A percentile compares a stretch with the other conserved stretches of the same genome.
Evolutionary conservation across 768 basidiomycete genomes (phyloP).

Genomic region (Phanerochaete carnosa): DNA sequence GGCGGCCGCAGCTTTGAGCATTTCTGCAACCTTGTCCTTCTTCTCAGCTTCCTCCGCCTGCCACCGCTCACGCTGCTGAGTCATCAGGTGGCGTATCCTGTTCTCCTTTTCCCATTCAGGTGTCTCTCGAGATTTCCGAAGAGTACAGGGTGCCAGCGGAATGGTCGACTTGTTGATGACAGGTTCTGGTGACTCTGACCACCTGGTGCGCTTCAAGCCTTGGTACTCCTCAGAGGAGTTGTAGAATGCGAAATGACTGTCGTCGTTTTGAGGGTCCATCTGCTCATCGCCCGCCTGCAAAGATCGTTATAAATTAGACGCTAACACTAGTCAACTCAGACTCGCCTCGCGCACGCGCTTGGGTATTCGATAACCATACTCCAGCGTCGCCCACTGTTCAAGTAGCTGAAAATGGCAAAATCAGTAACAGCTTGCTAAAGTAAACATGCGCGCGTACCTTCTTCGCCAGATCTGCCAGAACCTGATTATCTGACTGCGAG

Average conservation of each 20-base stretch:
- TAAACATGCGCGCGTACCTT: slow-evolving; percentile 42
- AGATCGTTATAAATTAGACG: not conserved
- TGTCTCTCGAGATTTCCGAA: not conserved
- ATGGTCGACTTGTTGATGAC: not conserved
- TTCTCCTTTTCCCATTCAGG: slow-evolving; percentile 9
- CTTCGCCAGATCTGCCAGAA: slow-evolving; percentile 54
- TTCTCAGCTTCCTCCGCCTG: slow-evolving; percentile 23
- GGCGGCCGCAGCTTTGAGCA: slow-evolving; percentile 15
- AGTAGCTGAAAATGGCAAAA: slow-evolving; percentile 52
- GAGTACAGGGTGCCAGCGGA: not conserved
- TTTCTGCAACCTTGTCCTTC: slow-evolving; percentile 16
- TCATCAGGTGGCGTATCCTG: slow-evolving; percentile 9
- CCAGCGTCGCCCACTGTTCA: slow-evolving; percentile 75
- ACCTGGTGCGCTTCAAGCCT: slow-evolving; percentile 15
- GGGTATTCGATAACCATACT: slow-evolving; percentile 83
- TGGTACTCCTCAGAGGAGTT: slow-evolving; percentile 10
- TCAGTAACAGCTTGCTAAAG: not conserved
- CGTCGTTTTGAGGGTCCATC: not conserved
- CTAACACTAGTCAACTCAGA: not conserved
- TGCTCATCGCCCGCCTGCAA: slow-evolving; percentile 26
- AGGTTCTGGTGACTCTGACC: slow-evolving; percentile 14
- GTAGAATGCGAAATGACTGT: not conserved
- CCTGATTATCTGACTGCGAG: slow-evolving; percentile 51
- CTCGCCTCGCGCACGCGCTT: slow-evolving; percentile 53
- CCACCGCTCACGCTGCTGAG: slow-evolving; percentile 36